These are phyloP conservation scores for Vitis hybrid DNA, from an alignment of 177 flowering plant genomes.

Conservation along the genomic window DNA sequence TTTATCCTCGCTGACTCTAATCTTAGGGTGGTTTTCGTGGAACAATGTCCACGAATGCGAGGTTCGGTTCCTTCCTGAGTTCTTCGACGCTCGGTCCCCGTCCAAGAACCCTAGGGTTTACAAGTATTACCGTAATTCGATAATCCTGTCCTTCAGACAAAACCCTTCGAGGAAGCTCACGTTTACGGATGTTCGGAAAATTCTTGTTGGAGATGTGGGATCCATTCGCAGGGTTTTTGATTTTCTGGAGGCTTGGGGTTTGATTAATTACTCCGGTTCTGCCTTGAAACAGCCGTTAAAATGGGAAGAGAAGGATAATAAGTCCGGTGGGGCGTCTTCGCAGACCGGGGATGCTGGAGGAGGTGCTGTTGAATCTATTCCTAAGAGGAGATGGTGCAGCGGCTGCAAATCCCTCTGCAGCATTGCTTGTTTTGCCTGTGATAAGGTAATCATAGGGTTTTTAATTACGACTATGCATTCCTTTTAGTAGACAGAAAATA, in stretches of 20 bases:
- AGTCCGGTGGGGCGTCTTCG: constrained; percentile 21
- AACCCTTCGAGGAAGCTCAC: constrained; percentile 63
- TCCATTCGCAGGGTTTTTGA: constrained; percentile 89
- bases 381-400: constrained; percentile 55
- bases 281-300: constrained; percentile 35
- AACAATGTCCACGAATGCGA: constrained; percentile 67
- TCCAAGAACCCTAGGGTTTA: constrained; percentile 72
- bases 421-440: constrained; percentile 84
- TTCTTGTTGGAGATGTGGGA: constrained; percentile 85
- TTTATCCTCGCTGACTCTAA: not conserved
- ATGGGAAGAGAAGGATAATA: constrained; percentile 70
- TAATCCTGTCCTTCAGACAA: constrained; percentile 51
- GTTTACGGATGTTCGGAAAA: constrained; percentile 73
- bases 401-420: constrained; percentile 76
- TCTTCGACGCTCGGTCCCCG: constrained; percentile 66
- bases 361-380: constrained; percentile 20
- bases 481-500: not conserved
- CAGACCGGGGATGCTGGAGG: constrained; percentile 12
- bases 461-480: not conserved
- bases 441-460: constrained; percentile 52
- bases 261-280: constrained; percentile 66
- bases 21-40: constrained; percentile 84
- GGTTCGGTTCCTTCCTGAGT: constrained; percentile 70
- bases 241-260: constrained; percentile 88
- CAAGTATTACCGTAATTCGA: constrained; percentile 70